Evolutionary conservation across 2,329 filamentous ascomycete species (phyloP), one percentile per base, ranked within the genome.

Genomic region (Phialemoniopsis sp.): DNA sequence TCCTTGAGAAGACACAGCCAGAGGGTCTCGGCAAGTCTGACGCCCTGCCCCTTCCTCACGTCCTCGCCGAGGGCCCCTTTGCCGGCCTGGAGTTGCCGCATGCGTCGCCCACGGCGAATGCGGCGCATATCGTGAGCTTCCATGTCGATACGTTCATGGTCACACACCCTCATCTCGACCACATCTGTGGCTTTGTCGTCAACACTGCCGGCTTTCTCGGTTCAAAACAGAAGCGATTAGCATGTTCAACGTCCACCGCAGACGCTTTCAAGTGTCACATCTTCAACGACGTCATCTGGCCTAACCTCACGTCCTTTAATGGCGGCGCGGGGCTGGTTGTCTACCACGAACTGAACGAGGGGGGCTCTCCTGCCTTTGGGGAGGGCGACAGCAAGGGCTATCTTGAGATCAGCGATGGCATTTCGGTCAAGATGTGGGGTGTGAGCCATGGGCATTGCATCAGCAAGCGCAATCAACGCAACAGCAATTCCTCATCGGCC

Each of bases 201-300:
- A 97, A 97, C 60, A 96, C 91, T 0, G 90, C 93, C 5, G 84
- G 87, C 4, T 78, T 94, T 15, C 84, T 88, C 21, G 87, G 86
- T 21, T 79, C 85, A 3, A 80, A 83, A 19, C 88, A 89, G 0
- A 98, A 97, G 63, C 80, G 85, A 17, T 70, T 98, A 13, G 89
- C 91, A 2, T 91, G 87, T 1, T 68, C 97, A 4, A 89, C 90
- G 0, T 84, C 81, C 19, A 95, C 91, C n/a, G 90, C 98, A 37
- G 76, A 88, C 34, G 90, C 91, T 0, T 83, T 98, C 62, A 97
- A 95, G 59, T 81, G 73, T 1, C 90, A 98, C 62, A 88, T 98
- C 43, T 98, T 98, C 70, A 98, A 98, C 63, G 94, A 96, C 55
- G 70, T 95, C 42, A 95, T 97, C 39, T 98, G 93, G 93, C 93